These are phyloP conservation scores for Didymella exigua DNA, from an alignment of 2,329 filamentous ascomycete genomes.

Conservation along the genomic window DNA sequence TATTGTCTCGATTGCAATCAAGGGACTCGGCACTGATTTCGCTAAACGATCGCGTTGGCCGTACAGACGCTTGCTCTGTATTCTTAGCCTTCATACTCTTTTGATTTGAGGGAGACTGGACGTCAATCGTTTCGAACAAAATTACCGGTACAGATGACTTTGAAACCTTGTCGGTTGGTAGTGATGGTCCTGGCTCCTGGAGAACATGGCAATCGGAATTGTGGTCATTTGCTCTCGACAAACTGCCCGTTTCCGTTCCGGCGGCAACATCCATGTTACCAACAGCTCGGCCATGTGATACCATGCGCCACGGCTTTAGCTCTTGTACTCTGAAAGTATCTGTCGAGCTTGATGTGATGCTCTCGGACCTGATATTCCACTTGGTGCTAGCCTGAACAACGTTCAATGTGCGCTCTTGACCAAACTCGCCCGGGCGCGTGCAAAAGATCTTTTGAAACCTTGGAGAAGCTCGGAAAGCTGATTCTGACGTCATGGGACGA, in stretches of 20 bases:
- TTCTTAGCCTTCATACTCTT: too few species aligned
- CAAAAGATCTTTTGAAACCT: too few species aligned
- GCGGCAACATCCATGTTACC: background rate
- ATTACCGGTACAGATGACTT: background rate
- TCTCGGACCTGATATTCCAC: background rate
- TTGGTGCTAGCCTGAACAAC: background rate
- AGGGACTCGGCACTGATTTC: background rate
- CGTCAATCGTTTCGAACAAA: too few species aligned
- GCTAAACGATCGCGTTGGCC: background rate
- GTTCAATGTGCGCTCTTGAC: background rate
- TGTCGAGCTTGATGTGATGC: background rate
- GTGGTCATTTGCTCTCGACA: background rate
- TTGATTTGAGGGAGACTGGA: too few species aligned
- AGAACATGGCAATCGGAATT: background rate
- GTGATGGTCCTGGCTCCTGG: background rate
- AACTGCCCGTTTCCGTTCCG: too few species aligned
- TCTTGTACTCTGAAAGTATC: background rate
- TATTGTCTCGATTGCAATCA: background rate
- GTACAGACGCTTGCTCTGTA: background rate
- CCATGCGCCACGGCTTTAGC: background rate
- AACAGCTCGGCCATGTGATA: background rate
- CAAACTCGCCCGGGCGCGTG: background rate
- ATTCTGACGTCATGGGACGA: background rate
- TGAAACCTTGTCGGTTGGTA: background rate
- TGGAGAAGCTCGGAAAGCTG: background rate